Base-by-base conservation (phyloP, 768 basidiomycete species). In the button mushroom (Agaricus bisporus) region DNA sequence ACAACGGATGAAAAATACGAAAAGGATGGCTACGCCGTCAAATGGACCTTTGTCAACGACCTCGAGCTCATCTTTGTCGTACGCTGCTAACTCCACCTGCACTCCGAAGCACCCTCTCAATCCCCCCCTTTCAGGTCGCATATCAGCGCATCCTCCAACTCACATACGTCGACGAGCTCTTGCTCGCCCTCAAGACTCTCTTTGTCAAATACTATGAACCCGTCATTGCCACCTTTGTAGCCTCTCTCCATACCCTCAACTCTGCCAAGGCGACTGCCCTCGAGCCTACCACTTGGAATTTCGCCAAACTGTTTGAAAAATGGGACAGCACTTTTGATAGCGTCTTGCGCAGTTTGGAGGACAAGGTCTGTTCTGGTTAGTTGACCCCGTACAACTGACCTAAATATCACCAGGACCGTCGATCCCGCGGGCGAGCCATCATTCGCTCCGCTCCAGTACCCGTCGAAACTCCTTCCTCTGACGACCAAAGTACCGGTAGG, bases 11-110 rank as follows among this genome's bases (percentile, higher is more conserved):
- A 89, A 56, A 87, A 82, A 57, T 94, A 91, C 65, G 94, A 95
- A 71, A 93, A 85, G 66, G 95, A 95, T 61, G 95, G 95, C 1
- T 95, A 93, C 61, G 87, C 92, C 25, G 83, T 98, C 49, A 87
- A 86, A 67, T 98, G 95, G 94, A 85, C 91, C 0, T 91, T 94
- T 62, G 86, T 90, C 28, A 99, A 99, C 66, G 93, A 95, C 58
- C 76, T 98, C 42, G 95, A 95, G 57, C 79, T 99, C 61, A 95
- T 98, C 51, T 98, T 99, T 64, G 95, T 97, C 65, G 94, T 95
- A 63, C 60, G 89, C 75, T 41, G 49, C 37, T 10, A 29, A 8
- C 49, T 49, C 26, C 29, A 6, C 32, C 11, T 12, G 26, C 26
- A 29, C 32, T 11, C 7, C 29, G 29, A 28, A 45, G 36, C 5